Evolutionary conservation across 495 filamentous ascomycete species (phyloP), one percentile per base, ranked within the genome.

Genomic region (Hypoxylon lenormandii): DNA sequence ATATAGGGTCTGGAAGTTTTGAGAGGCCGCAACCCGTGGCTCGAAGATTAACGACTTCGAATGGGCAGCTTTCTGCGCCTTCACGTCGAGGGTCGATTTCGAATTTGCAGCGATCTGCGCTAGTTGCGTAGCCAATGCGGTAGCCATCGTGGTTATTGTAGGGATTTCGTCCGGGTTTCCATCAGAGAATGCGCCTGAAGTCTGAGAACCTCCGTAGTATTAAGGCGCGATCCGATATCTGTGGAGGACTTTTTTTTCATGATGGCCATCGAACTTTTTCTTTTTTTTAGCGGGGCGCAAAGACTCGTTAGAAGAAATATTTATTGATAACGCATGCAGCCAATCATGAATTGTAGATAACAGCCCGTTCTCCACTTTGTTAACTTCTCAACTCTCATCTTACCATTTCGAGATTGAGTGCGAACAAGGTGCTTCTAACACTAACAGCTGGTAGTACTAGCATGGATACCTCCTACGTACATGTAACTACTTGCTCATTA

Each of bases 11-110:
- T 97, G 89, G 74, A 94, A 96, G 66, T 89, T 92, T 77, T 99
- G 95, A 21, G 87, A 85, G 11, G 89, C 89, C 33, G 95, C 96
- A 64, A 91, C 83, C 70, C 87, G 85, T 38, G 88, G 86, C 71
- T 96, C 92, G 78, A 93, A 99, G 55, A 99, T 89, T 53, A 99
- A 77, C 13, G 95, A 98, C 72, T 95, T 91, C 48, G 91, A 92
- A 81, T 98, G 94, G 22, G 91, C 85, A 38, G 90, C 83, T 78
- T 92, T 93, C 78, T 97, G 91, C 50, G 92, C 90, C 76, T 96
- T 96, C 47, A 96, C 87, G 74, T 98, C 90, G 60, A 98, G 86
- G 42, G 89, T 86, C 78, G 89, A 87, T 52, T 89, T 90, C 56
- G 91, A 92, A 70, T 89, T 88, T 59, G 87, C 86, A 61, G 91